Percentiles rank a stretch among this genome's conserved stretches.
Conservation (phyloP, 139 green algal genomes). For the Astrephomene gubernaculifera region DNA sequence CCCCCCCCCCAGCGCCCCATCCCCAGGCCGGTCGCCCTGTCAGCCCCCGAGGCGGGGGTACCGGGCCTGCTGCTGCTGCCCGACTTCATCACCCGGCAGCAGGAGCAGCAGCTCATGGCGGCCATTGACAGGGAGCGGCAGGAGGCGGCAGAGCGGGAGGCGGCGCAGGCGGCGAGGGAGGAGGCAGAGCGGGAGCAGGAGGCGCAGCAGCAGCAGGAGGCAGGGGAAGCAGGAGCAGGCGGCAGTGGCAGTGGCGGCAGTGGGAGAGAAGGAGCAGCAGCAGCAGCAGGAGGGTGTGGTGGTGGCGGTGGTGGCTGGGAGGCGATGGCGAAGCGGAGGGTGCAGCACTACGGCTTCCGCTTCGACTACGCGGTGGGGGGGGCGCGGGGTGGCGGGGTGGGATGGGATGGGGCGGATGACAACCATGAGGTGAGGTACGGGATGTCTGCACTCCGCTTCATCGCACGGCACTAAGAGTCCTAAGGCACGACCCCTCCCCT, state of each 20-base stretch:
- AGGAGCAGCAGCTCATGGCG: slow-evolving; percentile 76
- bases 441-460: too few relatives aligned
- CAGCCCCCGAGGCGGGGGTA: slow-evolving; percentile 57
- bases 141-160: background rate
- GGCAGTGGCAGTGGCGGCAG: background rate
- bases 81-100: slow-evolving; percentile 70
- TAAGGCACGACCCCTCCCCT: too few relatives aligned
- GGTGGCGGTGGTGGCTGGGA: slow-evolving; percentile 10
- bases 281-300: background rate
- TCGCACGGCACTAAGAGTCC: too few relatives aligned
- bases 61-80: slow-evolving; percentile 72
- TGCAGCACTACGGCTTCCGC: slow-evolving; percentile 89
- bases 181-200: background rate
- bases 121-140: slow-evolving; percentile 44
- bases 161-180: background rate
- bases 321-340: slow-evolving; percentile 79
- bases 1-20: slow-evolving; percentile 1
- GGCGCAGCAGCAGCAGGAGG: background rate
- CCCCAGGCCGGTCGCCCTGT: slow-evolving; percentile 3
- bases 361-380: slow-evolving; percentile 72
- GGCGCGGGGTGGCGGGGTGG: background rate
- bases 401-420: too few relatives aligned
- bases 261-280: background rate
- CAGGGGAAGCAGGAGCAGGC: background rate
- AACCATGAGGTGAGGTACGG: too few relatives aligned